These are phyloP conservation scores for Talaromyces trachyspermus DNA, from an alignment of 495 filamentous ascomycete genomes.

Conservation along the genomic window DNA sequence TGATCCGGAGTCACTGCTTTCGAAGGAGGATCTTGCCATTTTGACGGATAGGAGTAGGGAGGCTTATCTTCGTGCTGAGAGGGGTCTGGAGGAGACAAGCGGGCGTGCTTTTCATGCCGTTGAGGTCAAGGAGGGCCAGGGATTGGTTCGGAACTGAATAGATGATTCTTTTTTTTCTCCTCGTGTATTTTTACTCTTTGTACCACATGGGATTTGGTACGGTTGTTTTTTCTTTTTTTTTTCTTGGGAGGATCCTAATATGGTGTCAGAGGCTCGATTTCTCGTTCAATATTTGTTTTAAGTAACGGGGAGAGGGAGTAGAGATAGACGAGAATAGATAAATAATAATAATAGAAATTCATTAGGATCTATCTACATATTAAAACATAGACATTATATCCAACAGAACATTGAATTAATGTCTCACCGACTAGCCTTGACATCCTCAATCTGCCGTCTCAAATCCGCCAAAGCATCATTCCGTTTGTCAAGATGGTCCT, in stretches of 20 bases:
- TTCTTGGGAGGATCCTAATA: too few species aligned
- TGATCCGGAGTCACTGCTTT: slow-evolving; percentile 53
- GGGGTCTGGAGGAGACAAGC: slow-evolving; percentile 48
- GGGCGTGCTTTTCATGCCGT: slow-evolving; percentile 34
- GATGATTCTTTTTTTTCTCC: slow-evolving; percentile 7
- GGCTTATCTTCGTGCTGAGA: slow-evolving; percentile 75
- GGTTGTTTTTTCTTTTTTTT: too few species aligned
- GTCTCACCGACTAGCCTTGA: slow-evolving; percentile 31
- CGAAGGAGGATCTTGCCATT: slow-evolving; percentile 66
- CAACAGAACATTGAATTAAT: neutral
- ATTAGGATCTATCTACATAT: neutral
- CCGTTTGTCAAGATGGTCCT: slow-evolving; percentile 38
- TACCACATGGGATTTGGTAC: too few species aligned
- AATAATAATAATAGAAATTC: too few species aligned
- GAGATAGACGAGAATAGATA: too few species aligned
- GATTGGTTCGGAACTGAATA: slow-evolving; percentile 24
- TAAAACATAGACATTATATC: neutral
- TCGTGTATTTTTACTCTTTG: too few species aligned
- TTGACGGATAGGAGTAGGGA: slow-evolving; percentile 80
- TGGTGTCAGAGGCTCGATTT: neutral
- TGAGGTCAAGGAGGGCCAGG: slow-evolving; percentile 33
- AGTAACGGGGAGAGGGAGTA: too few species aligned
- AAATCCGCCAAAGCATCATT: slow-evolving; percentile 36
- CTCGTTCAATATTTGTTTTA: too few species aligned
- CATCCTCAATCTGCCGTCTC: slow-evolving; percentile 40